Evolutionary conservation across 345 rosid genomes (phyloP), one percentile per base, ranked within the genome.

Genomic region (Eucalyptus sideroxylon): DNA sequence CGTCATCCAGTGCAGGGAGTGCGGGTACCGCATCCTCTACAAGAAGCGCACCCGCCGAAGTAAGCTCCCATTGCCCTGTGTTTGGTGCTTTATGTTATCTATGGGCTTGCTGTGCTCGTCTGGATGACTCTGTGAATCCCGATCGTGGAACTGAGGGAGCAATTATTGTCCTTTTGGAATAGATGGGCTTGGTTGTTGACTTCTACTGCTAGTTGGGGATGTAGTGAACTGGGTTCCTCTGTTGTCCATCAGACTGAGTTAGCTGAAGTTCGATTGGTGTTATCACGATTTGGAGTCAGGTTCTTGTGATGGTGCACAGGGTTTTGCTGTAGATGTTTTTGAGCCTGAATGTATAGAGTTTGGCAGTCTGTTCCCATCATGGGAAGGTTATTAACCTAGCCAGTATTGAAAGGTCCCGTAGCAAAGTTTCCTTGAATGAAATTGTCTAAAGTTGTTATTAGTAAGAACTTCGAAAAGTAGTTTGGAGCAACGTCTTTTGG

Each of bases 41-140:
- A 97, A 98, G 95, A 97, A 98, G 94, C 98, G 99, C 59, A 95
- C 98, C 85, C 98, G 99, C 81, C 93, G 97, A 91, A 95, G 99
- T 97, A 89, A 51, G 91, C 86, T n/a, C 13, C 8, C 17, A 4
- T 72, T 6, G 82, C 47, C 21, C 15, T 56, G 13, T 56, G 62
- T 86, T 50, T n/a, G 27, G 62, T 42, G 8, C 16, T 87, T 87
- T 55, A 34, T 50, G 87, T 86, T 53, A 9, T 34, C 56, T 53
- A 34, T 53, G 67, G n/a, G 17, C n/a, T 37, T 37, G 44, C 11
- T 53, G 27, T 55, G 60, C 16, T 87, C 17, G 37, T 3, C 88
- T 86, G 65, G 42, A 44, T 44, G 62, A 34, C 62, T 50, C 13
- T 21, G 40, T 42, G 60, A 53, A 42, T 34, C 87, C 47, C 16